A percentile compares a stretch with the other conserved stretches of the same genome.
These are phyloP conservation scores for Raddia distichophylla DNA, from an alignment of 176 grass and related monocot genomes.

Conservation along the genomic window DNA sequence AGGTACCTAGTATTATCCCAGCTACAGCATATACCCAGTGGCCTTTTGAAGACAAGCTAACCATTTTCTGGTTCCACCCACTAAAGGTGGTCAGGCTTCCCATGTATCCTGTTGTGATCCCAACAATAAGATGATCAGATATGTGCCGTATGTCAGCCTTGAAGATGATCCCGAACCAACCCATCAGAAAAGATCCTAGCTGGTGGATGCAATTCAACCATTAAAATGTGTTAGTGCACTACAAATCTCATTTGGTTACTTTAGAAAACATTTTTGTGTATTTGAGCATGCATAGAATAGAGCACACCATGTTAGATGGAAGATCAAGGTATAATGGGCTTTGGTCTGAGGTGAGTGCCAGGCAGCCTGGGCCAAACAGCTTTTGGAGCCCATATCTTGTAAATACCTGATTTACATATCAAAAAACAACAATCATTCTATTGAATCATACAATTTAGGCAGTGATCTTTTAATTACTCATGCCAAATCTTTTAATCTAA, in stretches of 20 bases:
- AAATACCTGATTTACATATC: constrained; percentile 64
- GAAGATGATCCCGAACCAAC: constrained; percentile 93
- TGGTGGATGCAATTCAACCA: constrained; percentile 44
- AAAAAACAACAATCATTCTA: constrained; percentile 19
- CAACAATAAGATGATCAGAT: constrained; percentile 79
- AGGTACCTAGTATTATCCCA: constrained; percentile 78
- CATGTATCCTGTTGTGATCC: constrained; percentile 81
- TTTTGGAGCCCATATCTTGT: constrained; percentile 91
- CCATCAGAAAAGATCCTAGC: constrained; percentile 98
- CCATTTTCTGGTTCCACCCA: constrained; percentile 93
- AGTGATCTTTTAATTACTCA: neutral
- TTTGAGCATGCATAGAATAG: constrained; percentile 26
- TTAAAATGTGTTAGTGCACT: constrained; percentile 12
- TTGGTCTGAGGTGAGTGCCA: constrained; percentile 74
- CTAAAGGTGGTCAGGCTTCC: constrained; percentile 96
- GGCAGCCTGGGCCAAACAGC: constrained; percentile 68
- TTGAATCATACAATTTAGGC: neutral
- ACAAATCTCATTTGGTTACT: neutral
- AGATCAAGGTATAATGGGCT: constrained; percentile 86
- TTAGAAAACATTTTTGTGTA: constrained; percentile 25
- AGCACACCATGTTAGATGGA: constrained; percentile 85
- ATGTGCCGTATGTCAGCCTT: constrained; percentile 77
- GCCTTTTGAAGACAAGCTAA: constrained; percentile 77
- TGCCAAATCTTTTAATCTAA: neutral
- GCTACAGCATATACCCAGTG: constrained; percentile 79